phyloP scores from a whole-genome alignment of 371 early-diverging fungal species.

The Saksenaea vasiformis region DNA sequence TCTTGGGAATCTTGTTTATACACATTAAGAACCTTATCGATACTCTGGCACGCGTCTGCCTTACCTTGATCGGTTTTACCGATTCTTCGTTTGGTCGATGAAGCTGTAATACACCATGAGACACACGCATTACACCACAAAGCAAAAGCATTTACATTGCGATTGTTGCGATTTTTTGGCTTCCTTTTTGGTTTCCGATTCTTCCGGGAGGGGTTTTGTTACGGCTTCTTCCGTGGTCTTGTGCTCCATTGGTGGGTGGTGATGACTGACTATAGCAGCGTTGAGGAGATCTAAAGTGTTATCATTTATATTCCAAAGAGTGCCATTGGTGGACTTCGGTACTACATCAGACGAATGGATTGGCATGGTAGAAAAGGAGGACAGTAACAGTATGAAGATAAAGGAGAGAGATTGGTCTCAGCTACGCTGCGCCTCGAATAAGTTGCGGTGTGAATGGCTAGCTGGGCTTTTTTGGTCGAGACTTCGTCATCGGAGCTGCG shows the following conservation, averaged over 20 bases:
- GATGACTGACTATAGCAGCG: conserved; percentile 37
- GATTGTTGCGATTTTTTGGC: not conserved
- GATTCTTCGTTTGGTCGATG: conserved; percentile 1
- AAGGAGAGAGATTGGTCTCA: not conserved
- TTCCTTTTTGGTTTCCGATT: not conserved
- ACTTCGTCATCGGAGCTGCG: conserved; percentile 1
- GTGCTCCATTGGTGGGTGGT: conserved; percentile 10
- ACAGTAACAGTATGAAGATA: not conserved
- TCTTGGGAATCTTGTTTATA: conserved; percentile 22
- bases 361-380: not conserved
- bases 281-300: conserved; percentile 24
- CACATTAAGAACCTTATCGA: not conserved
- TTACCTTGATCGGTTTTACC: conserved; percentile 9
- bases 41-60: not conserved
- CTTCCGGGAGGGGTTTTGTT: conserved; percentile 11
- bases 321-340: not conserved
- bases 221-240: not conserved
- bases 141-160: conserved; percentile 2
- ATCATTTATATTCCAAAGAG: not conserved
- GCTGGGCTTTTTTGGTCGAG: not conserved
- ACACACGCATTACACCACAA: not conserved
- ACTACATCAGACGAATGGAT: not conserved
- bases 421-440: not conserved
- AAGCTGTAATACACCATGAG: conserved; percentile 3
- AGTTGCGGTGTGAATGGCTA: not conserved